Base-by-base conservation (phyloP, 208 protist genomes). In the Chromosphaera perkinsii region DNA sequence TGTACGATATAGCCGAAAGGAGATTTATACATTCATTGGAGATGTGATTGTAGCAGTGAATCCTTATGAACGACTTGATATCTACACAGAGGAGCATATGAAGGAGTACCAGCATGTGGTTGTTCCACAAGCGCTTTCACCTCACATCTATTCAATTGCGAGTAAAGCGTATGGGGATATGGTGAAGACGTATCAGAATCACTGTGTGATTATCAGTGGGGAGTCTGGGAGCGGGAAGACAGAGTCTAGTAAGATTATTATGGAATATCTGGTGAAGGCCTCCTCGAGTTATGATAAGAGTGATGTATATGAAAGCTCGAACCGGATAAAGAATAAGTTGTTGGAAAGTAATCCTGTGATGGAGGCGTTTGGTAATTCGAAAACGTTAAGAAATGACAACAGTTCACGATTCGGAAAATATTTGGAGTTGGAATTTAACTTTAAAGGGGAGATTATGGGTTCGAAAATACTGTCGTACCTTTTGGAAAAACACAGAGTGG, bases 141-240 rank as follows among this genome's bases (percentile, higher is more conserved):
- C 92, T 39, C 92, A 96, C 69, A 85, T 94, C 45, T 96, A 90
- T 74, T 84, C 82, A 3, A 69, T 96, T 3, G 87, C 90, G 3
- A 90, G 94, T 68, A 79, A 89, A 27, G 90, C 86, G 59, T 94
- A 90, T 68, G 81, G 86, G 33, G 37, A 43, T 24, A 77, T 83
- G 75, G 58, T 78, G 10, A 72, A 81, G 9, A 88, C 93, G 29
- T 81, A 88, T 61, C 88, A 94, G 71, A 88, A 90, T 65, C 92
- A 96, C 70, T 95, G 91, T 68, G 87, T 96, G 45, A 96, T 72
- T 69, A 96, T 96, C 45, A 90, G 86, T 17, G 66, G 94, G 29
- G 92, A 97, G 78, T 92, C 85, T n/a, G 94, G 94, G 29, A 92
- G 92, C 10, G 92, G 94, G 42, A 96, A 96, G 78, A 89, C 82